Percentiles rank a stretch among this genome's conserved stretches.
Evolutionary conservation across 2,329 filamentous ascomycete genomes (phyloP).

Genomic region (Magnaporthiopsis poae): DNA sequence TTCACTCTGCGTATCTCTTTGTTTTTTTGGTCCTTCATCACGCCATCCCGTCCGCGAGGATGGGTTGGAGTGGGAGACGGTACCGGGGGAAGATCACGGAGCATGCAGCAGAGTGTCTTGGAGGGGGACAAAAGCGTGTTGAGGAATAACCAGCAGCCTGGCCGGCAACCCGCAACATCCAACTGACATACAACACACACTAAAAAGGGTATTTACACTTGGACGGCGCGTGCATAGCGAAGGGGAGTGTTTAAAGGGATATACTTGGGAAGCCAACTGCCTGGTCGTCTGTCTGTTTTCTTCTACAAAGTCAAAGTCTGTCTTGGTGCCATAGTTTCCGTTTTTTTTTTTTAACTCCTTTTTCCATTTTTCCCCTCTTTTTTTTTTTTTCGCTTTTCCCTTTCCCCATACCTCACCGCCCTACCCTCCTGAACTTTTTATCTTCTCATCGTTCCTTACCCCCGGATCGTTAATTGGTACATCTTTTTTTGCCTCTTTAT

Average conservation of each 20-base stretch:
- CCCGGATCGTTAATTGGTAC: neutral
- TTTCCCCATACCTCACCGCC: neutral
- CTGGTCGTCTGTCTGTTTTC: neutral
- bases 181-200: neutral
- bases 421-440: neutral
- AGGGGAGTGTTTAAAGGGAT: constrained; percentile 6
- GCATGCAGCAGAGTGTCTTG: neutral
- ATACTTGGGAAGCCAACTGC: constrained; percentile 1
- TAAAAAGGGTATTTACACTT: constrained; percentile 2
- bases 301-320: neutral
- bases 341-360: neutral
- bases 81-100: neutral
- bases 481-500: neutral
- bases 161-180: neutral
- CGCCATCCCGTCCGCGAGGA: neutral
- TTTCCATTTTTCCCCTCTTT: neutral
- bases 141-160: neutral
- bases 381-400: neutral
- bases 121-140: neutral
- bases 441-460: neutral
- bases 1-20: neutral
- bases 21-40: neutral
- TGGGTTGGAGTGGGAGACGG: too few relatives aligned
- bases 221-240: constrained; percentile 8
- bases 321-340: neutral